Conservation (phyloP, 2,329 filamentous ascomycete genomes). For the Scedosporium dehoogii region DNA sequence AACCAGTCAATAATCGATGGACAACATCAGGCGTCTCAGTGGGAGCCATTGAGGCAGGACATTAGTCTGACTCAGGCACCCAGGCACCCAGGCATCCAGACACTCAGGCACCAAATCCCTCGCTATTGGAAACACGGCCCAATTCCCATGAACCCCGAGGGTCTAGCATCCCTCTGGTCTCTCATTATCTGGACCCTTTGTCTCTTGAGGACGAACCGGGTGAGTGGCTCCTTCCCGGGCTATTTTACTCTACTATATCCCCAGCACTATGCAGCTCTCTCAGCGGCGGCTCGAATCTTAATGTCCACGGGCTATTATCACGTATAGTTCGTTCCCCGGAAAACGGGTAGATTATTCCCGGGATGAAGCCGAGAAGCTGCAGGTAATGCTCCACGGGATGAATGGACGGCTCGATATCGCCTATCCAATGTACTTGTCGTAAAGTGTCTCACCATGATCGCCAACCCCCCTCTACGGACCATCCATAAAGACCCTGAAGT, state of each 20-base stretch:
- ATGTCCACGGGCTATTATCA: background rate
- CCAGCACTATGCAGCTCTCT: background rate
- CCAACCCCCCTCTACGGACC: background rate
- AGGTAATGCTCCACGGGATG: background rate
- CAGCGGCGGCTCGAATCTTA: background rate
- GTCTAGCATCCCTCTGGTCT: background rate
- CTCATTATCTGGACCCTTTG: background rate
- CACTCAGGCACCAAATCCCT: background rate
- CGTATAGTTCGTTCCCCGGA: background rate
- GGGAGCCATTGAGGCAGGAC: background rate
- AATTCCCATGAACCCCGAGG: background rate
- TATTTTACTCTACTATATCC: background rate
- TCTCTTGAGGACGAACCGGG: background rate
- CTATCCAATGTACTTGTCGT: background rate
- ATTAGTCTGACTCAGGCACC: background rate
- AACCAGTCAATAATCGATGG: too few species aligned
- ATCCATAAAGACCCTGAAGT: background rate
- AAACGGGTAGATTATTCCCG: too few species aligned
- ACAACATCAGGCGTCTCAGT: background rate
- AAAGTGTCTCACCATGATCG: background rate
- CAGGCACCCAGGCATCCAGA: background rate
- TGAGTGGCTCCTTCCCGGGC: background rate
- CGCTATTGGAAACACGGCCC: too few species aligned
- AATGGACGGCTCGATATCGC: background rate
- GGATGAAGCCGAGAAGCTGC: too few species aligned